These are phyloP conservation scores for Phaeosphaeriaceae sp. DNA, from an alignment of 2,329 filamentous ascomycete species.

Conservation along the genomic window DNA sequence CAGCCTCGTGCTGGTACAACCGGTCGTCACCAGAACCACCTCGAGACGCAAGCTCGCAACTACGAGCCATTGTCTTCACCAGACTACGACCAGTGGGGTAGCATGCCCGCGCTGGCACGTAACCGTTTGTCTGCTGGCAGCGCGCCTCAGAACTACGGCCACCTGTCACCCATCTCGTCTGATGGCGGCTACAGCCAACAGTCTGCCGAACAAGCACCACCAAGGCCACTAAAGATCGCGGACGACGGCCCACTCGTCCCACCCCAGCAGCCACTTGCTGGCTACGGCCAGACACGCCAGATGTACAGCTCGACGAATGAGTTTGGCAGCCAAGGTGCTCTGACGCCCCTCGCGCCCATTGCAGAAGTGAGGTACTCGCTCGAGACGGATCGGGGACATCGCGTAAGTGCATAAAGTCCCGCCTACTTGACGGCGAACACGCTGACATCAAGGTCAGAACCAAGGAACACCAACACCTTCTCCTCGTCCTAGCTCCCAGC, in stretches of 20 bases:
- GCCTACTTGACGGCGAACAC: not conserved
- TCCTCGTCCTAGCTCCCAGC: conserved; percentile 35
- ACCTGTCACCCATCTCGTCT: conserved; percentile 48
- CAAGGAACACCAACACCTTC: conserved; percentile 38
- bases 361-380: conserved; percentile 60
- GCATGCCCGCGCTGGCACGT: conserved; percentile 52
- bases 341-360: conserved; percentile 58
- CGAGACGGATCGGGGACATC: conserved; percentile 53
- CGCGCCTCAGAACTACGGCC: conserved; percentile 36
- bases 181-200: conserved; percentile 49
- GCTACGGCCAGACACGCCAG: conserved; percentile 47
- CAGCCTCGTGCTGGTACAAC: conserved; percentile 78
- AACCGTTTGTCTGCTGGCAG: conserved; percentile 48
- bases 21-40: conserved; percentile 74
- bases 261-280: conserved; percentile 52
- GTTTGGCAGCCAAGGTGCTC: conserved; percentile 44
- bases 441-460: conserved; percentile 31
- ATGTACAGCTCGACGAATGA: conserved; percentile 50
- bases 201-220: conserved; percentile 52
- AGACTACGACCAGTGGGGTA: conserved; percentile 59
- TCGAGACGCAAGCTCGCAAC: conserved; percentile 76
- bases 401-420: conserved; percentile 24
- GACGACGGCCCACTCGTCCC: conserved; percentile 69
- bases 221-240: conserved; percentile 62
- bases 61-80: conserved; percentile 59